Base-by-base conservation (phyloP, 2,329 filamentous ascomycete species). In the Aureobasidium lini region DNA sequence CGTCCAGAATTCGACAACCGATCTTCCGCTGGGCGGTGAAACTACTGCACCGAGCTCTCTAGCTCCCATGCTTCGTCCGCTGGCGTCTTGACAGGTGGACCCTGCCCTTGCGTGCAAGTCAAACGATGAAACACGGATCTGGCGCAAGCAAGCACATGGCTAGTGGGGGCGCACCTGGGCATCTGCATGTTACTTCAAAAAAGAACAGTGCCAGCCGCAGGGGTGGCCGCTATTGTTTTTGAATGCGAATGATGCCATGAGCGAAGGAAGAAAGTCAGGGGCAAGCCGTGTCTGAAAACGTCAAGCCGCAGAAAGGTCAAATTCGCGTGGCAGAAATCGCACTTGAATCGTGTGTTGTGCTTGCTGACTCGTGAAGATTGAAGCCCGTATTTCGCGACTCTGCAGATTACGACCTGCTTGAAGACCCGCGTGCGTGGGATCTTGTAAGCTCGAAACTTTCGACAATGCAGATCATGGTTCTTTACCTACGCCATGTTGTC, bases 21-120 rank as follows among this genome's bases (percentile, higher is more conserved):
- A 54, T 43, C 50, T 54, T 23, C 50, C 50, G 39, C 29, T n/a
- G 39, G 37, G 50, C 29, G 50, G 50, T 43, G 50, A 54, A 54
- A 54, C 50, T 54, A 54, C 36, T 54, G 50, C 50, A 54, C 50
- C 50, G 50, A 54, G 50, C 50, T 54, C 49, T 36, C 39, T 54
- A 34, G 50, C 15, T 46, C 23, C 18, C 18, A 11, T 15, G 18
- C 28, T 34, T 23, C 44, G 5, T 52, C 15, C 36, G 36, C 50
- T 34, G 37, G 39, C 16, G 39, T 43, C 37, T 43, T 54, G 36
- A 53, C 49, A 54, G 50, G 39, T 15, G 50, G 50, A 28, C n/a
- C 39, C 50, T 29, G 29, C 37, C 10, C 3, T 28, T 1, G 37
- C 29, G 32, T 54, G n/a, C 37, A 54, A n/a, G 23, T 29, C 39